Conservation (phyloP, 139 green algal genomes). For the Chlorella ohadii region DNA sequence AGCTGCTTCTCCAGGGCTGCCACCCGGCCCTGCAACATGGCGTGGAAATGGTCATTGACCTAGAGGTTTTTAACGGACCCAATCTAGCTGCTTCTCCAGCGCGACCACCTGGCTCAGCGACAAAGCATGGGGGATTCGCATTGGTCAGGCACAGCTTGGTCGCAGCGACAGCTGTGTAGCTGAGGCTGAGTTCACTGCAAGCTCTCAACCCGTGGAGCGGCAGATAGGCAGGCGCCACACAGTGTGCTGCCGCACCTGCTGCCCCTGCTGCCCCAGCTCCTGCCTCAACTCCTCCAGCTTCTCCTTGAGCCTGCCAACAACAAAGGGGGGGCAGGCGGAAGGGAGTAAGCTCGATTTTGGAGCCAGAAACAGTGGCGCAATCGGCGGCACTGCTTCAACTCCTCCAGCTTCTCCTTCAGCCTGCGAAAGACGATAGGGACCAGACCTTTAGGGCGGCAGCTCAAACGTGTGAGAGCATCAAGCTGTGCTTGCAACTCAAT, state of each 20-base stretch:
- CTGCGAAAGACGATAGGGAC: not conserved
- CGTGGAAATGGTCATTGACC: not conserved
- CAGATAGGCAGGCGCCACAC: too few species aligned
- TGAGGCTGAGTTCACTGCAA: too few species aligned
- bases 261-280: not conserved
- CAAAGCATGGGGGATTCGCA: not conserved
- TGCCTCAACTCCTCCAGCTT: not conserved
- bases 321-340: too few species aligned
- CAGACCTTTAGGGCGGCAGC: too few species aligned
- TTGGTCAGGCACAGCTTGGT: not conserved
- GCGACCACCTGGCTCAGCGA: not conserved
- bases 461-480: too few species aligned
- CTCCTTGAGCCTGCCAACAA: not conserved
- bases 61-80: too few species aligned
- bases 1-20: too few species aligned
- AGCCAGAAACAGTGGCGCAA: too few species aligned
- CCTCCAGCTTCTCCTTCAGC: not conserved
- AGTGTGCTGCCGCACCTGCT: not conserved
- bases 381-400: not conserved
- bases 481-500: too few species aligned
- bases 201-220: too few species aligned
- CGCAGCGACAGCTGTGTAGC: too few species aligned
- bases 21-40: not conserved
- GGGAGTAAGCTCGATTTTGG: too few species aligned
- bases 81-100: not conserved